Evolutionary conservation across 441 rosid genomes (phyloP), one percentile per base, ranked within the genome.

Genomic region (Daphne laureola): DNA sequence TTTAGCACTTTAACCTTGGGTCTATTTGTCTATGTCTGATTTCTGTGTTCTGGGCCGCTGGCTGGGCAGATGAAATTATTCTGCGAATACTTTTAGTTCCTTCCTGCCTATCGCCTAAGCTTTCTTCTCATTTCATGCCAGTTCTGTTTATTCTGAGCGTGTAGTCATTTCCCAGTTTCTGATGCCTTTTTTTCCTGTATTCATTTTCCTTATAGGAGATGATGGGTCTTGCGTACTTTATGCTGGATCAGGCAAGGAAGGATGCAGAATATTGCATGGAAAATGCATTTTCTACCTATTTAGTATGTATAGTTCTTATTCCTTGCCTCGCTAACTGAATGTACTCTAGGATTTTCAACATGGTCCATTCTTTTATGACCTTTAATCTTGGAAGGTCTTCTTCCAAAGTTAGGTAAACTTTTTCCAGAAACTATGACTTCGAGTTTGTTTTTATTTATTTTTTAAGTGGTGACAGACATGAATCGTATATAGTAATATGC

Each of bases 251-350:
- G 68, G 86, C 98, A 58, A 81, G 84, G 74, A 90, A 90, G 74
- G 99, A 94, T 52, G 88, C 96, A 36, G 96, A 94, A 72, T 79
- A 87, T 71, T 87, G 90, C 87, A 94, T 94, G 98, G 99, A 94
- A 79, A 90, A 81, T 73, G 96, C 99, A 59, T 85, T 86, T 62
- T 87, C 58, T 75, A 87, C 95, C 46, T 94, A 94, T 65, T 67
- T 73, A 70, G 99, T 94, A 84, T 59, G 90, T 70, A 55, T 64
- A 57, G 40, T 66, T 67, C 48, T 63, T 62, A 16, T 40, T 67
- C 59, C 51, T 56, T 38, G 18, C 4, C 18, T 43, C 9, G 61
- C 58, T 56, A 62, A 27, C 36, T 43, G 21, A 49, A 25, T 26
- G 15, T 61, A 27, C 55, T 41, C 44, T 51, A 54, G 36, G 16